Conservation (phyloP, 129 eudicot genomes). For the Flaveria sonorensis region DNA sequence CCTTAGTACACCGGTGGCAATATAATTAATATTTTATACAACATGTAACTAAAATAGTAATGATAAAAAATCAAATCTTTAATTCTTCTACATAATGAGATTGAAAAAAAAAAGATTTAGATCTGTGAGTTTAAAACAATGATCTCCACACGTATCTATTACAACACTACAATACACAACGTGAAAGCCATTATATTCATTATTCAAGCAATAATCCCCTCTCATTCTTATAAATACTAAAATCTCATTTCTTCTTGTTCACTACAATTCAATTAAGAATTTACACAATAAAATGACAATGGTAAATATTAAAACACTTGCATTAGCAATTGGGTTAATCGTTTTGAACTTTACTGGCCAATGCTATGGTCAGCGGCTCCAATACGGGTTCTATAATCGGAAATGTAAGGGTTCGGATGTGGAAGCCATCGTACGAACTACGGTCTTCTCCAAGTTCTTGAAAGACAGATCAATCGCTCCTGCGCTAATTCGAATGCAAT, state of each 20-base stretch:
- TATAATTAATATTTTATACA: background rate
- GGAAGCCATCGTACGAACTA: conserved; percentile 43
- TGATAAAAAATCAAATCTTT: background rate
- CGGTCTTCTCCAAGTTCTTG: conserved; percentile 20
- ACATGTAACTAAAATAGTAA: background rate
- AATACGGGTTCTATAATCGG: conserved; percentile 52
- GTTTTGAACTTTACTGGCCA: conserved; percentile 32
- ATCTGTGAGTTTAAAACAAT: background rate
- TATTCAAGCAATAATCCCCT: background rate
- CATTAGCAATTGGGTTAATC: conserved; percentile 32
- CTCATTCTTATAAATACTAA: conserved; percentile 21
- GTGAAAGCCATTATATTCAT: conserved; percentile 2
- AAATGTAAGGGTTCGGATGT: conserved; percentile 46
- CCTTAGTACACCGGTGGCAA: no score
- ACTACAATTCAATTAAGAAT: conserved; percentile 20
- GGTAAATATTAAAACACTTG: conserved; percentile 7
- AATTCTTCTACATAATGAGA: background rate
- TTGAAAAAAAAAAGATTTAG: background rate
- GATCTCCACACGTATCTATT: conserved; percentile 23
- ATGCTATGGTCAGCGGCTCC: conserved; percentile 39
- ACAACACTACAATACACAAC: background rate
- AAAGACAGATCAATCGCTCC: conserved; percentile 48
- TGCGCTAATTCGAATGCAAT: conserved; percentile 71
- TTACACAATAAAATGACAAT: conserved; percentile 9
- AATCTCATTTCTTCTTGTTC: background rate